phyloP scores from a whole-genome alignment of 2,329 filamentous ascomycete species.

The Aspergillus sp. region DNA sequence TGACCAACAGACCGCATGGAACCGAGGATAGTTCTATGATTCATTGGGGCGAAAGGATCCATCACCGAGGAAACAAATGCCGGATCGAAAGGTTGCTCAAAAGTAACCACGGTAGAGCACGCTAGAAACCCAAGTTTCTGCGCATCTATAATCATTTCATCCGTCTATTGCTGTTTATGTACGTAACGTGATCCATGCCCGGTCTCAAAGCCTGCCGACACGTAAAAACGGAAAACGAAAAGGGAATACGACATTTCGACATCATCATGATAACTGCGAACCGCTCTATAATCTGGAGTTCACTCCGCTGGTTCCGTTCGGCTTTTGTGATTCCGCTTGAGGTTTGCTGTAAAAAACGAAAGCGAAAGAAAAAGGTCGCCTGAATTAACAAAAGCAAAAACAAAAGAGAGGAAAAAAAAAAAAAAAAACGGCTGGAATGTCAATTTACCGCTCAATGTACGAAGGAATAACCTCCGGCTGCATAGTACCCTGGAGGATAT shows the following conservation, averaged over 20 bases:
- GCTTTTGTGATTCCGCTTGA: neutral
- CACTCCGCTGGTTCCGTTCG: neutral
- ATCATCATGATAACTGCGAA: neutral
- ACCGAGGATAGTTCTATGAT: too few species aligned
- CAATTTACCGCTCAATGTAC: slow-evolving; percentile 49
- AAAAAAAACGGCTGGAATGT: neutral
- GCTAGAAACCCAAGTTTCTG: neutral
- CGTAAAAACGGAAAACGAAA: slow-evolving; percentile 3
- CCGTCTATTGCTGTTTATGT: slow-evolving; percentile 5
- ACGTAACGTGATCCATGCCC: slow-evolving; percentile 4
- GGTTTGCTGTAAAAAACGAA: slow-evolving; percentile 15
- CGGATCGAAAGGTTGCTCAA: neutral
- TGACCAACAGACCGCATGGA: too few species aligned
- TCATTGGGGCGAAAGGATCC: too few species aligned
- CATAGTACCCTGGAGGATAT: slow-evolving; percentile 69
- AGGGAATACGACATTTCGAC: slow-evolving; percentile 2
- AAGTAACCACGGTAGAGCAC: neutral
- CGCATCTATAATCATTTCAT: neutral
- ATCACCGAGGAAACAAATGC: too few species aligned
- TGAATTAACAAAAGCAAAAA: slow-evolving; percentile 12
- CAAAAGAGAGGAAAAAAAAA: slow-evolving; percentile 1
- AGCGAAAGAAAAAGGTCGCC: slow-evolving; percentile 5
- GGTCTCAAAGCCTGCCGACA: slow-evolving; percentile 5
- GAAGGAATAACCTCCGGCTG: slow-evolving; percentile 74
- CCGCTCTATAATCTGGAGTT: slow-evolving; percentile 11